Base-by-base conservation (phyloP, 768 basidiomycete species). In the Tylopilus intermedius region DNA sequence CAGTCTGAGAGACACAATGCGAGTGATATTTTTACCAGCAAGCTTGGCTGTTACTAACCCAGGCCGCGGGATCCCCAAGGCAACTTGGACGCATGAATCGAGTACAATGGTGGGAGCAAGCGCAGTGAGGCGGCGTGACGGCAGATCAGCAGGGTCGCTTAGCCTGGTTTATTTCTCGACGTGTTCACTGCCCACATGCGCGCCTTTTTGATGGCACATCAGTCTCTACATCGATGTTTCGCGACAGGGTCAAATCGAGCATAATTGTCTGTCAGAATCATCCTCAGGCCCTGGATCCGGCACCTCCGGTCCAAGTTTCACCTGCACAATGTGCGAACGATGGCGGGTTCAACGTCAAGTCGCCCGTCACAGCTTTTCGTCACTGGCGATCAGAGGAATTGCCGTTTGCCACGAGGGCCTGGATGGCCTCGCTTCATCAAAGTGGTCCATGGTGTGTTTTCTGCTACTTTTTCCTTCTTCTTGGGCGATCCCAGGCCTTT, bases 181-280 rank as follows among this genome's bases (percentile, higher is more conserved):
- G 27, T 54, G 32, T 22, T 47, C 48, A 53, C 56, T 11, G 56
- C 56, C 56, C 42, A 37, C 35, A 18, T 38, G 27, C 54, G 24
- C 24, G 24, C 30, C 9, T 22, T 8, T 27, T 54, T 38, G 45
- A 55, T 55, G 15, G 8, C 42, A 11, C 43, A 50, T 49, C 47
- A 57, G 22, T 47, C 15, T 18, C n/a, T 24, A 13, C 6, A 9
- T 48, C 22, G 8, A 26, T 15, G 6, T 11, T 13, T 1, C 32
- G 40, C 29, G n/a, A 37, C 14, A 30, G 14, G 38, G n/a, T 53
- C 21, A 24, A 41, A 45, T 45, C 30, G 32, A 21, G 30, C 0
- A 21, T 18, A 35, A 21, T 26, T 14, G 24, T 33, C 42, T 11
- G 8, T 11, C 45, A 13, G 13, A 11, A 18, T 22, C 18, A 8